Conservation (phyloP, 75 land plant genomes). For the Ceratopteris richardii region DNA sequence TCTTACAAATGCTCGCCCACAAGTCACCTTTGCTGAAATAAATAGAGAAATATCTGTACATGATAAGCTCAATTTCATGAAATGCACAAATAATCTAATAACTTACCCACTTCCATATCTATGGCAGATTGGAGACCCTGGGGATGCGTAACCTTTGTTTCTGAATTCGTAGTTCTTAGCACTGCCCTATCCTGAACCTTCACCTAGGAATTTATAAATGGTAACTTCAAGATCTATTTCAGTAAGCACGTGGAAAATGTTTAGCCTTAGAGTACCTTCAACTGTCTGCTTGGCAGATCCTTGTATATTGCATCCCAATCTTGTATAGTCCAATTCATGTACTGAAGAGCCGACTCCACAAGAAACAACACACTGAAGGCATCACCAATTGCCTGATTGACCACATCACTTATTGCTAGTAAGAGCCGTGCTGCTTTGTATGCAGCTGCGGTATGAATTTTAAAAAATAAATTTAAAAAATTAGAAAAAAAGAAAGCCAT, state of each 20-base stretch:
- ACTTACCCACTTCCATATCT: constrained; percentile 67
- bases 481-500: background rate
- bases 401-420: constrained; percentile 67
- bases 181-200: constrained; percentile 68
- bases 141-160: constrained; percentile 66
- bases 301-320: constrained; percentile 71
- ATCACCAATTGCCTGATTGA: constrained; percentile 96
- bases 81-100: background rate
- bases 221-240: too few relatives aligned
- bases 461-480: background rate
- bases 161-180: constrained; percentile 68
- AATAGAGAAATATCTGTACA: background rate
- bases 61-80: background rate
- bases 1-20: constrained; percentile 79
- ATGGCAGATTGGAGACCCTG: constrained; percentile 67
- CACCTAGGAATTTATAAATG: constrained; percentile 51
- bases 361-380: constrained; percentile 85
- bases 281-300: constrained; percentile 93
- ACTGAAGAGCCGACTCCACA: constrained; percentile 71
- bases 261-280: constrained; percentile 70
- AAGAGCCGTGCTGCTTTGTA: constrained; percentile 57
- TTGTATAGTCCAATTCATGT: constrained; percentile 66
- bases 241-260: too few relatives aligned
- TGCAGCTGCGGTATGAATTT: constrained; percentile 8
- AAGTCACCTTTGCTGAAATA: constrained; percentile 32